phyloP scores from a whole-genome alignment of 768 basidiomycete genomes.

The Leccinellum luteum region DNA sequence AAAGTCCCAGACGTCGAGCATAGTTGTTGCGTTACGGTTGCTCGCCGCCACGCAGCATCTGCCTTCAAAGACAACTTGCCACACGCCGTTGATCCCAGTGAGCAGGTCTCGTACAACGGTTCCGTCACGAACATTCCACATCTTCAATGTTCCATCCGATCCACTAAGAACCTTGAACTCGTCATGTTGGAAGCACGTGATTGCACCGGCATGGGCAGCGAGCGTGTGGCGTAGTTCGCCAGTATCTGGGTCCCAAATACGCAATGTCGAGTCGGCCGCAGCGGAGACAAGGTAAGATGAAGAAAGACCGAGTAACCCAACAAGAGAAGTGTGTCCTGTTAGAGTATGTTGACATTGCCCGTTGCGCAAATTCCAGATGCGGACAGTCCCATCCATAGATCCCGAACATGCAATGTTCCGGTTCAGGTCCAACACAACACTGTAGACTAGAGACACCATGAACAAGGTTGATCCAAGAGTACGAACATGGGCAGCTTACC shows the following conservation, averaged over 20 bases:
- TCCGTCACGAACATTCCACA: slow-evolving; percentile 95
- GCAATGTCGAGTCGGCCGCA: slow-evolving; percentile 92
- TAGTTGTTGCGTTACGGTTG: slow-evolving; percentile 72
- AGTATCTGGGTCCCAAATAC: slow-evolving; percentile 89
- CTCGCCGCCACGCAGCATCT: slow-evolving; percentile 94
- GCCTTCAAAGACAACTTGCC: slow-evolving; percentile 96
- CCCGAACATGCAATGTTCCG: slow-evolving; percentile 94
- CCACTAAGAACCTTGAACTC: slow-evolving; percentile 97
- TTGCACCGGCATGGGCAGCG: slow-evolving; percentile 92
- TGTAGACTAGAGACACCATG: slow-evolving; percentile 66
- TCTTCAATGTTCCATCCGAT: slow-evolving; percentile 93
- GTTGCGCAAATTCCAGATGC: slow-evolving; percentile 86
- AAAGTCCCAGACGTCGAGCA: slow-evolving; percentile 90
- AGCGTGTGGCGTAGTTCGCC: slow-evolving; percentile 80
- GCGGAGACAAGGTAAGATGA: slow-evolving; percentile 91
- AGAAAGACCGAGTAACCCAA: slow-evolving; percentile 88
- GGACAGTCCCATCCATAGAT: slow-evolving; percentile 97
- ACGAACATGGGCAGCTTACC: slow-evolving; percentile 43
- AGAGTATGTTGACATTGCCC: slow-evolving; percentile 80
- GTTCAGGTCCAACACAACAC: slow-evolving; percentile 83
- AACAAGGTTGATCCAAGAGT: not conserved
- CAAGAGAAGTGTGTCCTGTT: slow-evolving; percentile 90
- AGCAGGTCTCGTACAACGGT: slow-evolving; percentile 83
- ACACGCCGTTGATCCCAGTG: slow-evolving; percentile 90
- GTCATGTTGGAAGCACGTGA: slow-evolving; percentile 98